Conservation (phyloP, 2,329 filamentous ascomycete species). For the Xylaria sp. region DNA sequence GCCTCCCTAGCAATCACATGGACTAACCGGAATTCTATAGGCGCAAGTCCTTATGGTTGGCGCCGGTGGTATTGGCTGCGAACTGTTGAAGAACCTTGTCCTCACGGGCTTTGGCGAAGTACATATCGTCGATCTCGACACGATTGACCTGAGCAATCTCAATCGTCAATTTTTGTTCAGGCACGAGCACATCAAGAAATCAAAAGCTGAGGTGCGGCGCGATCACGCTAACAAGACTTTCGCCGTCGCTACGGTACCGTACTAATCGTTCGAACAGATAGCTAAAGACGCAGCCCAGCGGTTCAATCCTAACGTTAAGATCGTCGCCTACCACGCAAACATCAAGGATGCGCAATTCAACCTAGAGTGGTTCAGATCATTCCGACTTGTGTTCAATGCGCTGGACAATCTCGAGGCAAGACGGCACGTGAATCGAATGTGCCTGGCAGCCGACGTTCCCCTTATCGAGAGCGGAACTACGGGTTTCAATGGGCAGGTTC, state of each 20-base stretch:
- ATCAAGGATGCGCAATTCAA: conserved; percentile 92
- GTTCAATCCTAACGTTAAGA: conserved; percentile 89
- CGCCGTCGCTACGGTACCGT: conserved; percentile 26
- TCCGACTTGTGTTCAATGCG: conserved; percentile 93
- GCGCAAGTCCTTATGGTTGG: conserved; percentile 92
- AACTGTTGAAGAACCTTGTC: conserved; percentile 95
- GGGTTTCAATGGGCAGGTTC: conserved; percentile 96
- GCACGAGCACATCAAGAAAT: conserved; percentile 96
- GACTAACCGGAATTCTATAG: conserved; percentile 62
- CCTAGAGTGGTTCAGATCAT: conserved; percentile 86
- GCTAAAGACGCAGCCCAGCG: conserved; percentile 90
- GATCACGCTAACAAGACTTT: conserved; percentile 32
- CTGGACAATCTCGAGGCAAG: conserved; percentile 95
- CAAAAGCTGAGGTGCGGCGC: conserved; percentile 83
- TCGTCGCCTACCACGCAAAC: conserved; percentile 91
- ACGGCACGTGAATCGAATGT: conserved; percentile 97
- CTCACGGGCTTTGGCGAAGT: conserved; percentile 92
- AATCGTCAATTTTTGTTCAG: conserved; percentile 98
- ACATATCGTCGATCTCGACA: conserved; percentile 96
- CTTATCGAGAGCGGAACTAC: conserved; percentile 97
- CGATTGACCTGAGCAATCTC: conserved; percentile 96
- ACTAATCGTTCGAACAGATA: conserved; percentile 65
- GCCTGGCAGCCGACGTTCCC: conserved; percentile 87
- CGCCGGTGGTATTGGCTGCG: conserved; percentile 96
- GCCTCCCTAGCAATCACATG: conserved; percentile 7